phyloP scores from a whole-genome alignment of 345 rosid genomes.

The Citrus sinensis region DNA sequence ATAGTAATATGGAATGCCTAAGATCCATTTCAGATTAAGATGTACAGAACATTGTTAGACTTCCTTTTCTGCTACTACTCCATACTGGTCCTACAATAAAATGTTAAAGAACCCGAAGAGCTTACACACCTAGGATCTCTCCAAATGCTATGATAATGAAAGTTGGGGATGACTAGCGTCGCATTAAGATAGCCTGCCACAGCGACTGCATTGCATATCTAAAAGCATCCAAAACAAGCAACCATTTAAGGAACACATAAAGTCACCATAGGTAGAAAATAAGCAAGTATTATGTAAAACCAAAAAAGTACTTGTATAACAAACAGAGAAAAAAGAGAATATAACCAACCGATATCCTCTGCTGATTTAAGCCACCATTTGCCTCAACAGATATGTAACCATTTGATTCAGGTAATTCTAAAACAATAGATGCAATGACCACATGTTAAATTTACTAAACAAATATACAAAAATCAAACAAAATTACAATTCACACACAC shows the following conservation, averaged over 20 bases:
- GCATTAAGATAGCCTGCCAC: slow-evolving; percentile 99
- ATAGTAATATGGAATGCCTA: background rate
- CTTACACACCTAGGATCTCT: slow-evolving; percentile 85
- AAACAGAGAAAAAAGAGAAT: slow-evolving; percentile 7
- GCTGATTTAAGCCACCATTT: slow-evolving; percentile 97
- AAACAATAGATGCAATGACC: slow-evolving; percentile 18
- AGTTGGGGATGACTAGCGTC: slow-evolving; percentile 86
- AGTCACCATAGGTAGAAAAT: slow-evolving; percentile 20
- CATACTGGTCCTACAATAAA: background rate
- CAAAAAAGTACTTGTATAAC: background rate
- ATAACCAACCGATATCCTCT: slow-evolving; percentile 94
- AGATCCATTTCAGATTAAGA: background rate
- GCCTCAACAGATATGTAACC: slow-evolving; percentile 97
- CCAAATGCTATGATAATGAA: slow-evolving; percentile 98
- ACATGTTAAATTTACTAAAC: background rate
- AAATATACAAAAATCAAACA: background rate
- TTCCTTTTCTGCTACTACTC: background rate
- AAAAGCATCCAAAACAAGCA: slow-evolving; percentile 28
- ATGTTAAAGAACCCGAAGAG: background rate
- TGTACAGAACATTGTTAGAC: background rate
- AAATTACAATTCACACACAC: background rate
- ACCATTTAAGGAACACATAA: slow-evolving; percentile 24
- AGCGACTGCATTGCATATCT: slow-evolving; percentile 99
- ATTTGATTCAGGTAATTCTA: slow-evolving; percentile 90
- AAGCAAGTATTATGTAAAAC: slow-evolving; percentile 7